A percentile compares a stretch with the other conserved stretches of the same genome.
These are phyloP conservation scores for Cutaneotrichosporon sp. DNA, from an alignment of 1,284 basidiomycete species.

Conservation along the genomic window DNA sequence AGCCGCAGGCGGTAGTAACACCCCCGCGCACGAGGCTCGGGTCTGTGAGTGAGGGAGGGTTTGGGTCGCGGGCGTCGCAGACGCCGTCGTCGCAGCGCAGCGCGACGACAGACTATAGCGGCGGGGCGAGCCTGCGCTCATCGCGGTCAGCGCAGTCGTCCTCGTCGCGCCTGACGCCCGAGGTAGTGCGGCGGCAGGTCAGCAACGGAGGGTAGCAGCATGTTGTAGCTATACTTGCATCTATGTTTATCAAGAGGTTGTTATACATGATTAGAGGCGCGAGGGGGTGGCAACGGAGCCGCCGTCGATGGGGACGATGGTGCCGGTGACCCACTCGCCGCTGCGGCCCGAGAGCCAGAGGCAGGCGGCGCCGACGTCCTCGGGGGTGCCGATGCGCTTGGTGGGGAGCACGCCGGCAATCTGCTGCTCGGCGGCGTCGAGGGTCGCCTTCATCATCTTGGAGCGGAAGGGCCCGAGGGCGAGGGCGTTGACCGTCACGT, in stretches of 20 bases:
- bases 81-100: not conserved
- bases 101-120: not conserved
- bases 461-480: constrained; percentile 61
- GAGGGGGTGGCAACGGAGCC: constrained; percentile 53
- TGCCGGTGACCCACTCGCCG: constrained; percentile 64
- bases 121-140: not conserved
- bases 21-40: not conserved
- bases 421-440: constrained; percentile 58
- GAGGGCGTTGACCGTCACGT: constrained; percentile 68
- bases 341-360: constrained; percentile 64
- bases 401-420: constrained; percentile 60
- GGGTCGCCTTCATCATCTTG: constrained; percentile 63
- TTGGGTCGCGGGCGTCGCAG: not conserved
- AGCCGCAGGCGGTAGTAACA: not conserved
- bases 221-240: constrained; percentile 7
- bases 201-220: not conserved
- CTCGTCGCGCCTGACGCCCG: not conserved
- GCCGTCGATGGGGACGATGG: constrained; percentile 65
- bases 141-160: not conserved
- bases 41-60: not conserved
- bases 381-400: constrained; percentile 62
- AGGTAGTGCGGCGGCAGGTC: not conserved
- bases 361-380: constrained; percentile 66
- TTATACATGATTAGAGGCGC: constrained; percentile 3
- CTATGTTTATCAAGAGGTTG: constrained; percentile 1